phyloP scores from a whole-genome alignment of 2,329 filamentous ascomycete genomes.

The Cladosporium sp. region DNA sequence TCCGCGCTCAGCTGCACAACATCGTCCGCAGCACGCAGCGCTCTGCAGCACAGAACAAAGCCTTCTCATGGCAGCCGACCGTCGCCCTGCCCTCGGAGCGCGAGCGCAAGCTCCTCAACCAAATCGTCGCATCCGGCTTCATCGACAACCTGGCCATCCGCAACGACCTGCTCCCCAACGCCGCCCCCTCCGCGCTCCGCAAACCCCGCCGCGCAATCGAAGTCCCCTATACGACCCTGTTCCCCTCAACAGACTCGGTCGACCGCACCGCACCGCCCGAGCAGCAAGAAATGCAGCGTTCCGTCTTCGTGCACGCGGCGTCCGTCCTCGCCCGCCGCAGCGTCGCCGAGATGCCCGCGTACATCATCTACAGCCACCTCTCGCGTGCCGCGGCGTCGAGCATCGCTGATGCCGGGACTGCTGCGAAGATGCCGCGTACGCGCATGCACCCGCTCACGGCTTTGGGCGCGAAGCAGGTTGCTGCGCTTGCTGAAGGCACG shows the following conservation, averaged over 20 bases:
- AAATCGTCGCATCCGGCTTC: constrained; percentile 87
- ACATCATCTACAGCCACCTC: constrained; percentile 80
- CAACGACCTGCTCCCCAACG: constrained; percentile 62
- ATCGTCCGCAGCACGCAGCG: constrained; percentile 53
- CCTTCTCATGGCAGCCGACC: constrained; percentile 24
- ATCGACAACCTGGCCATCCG: constrained; percentile 92
- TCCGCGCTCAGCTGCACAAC: constrained; percentile 74
- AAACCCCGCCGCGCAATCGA: constrained; percentile 83
- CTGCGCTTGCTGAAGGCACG: constrained; percentile 74
- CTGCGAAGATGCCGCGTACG: constrained; percentile 60
- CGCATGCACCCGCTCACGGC: constrained; percentile 85
- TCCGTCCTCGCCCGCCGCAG: constrained; percentile 66
- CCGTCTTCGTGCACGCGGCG: constrained; percentile 81
- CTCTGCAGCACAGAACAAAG: constrained; percentile 1
- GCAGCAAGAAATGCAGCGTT: constrained; percentile 50
- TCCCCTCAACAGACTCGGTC: constrained; percentile 49
- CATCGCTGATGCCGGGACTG: constrained; percentile 25
- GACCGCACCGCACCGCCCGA: constrained; percentile 24
- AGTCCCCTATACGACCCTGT: constrained; percentile 81
- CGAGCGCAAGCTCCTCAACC: constrained; percentile 70
- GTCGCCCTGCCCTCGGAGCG: constrained; percentile 58
- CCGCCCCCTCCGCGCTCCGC: constrained; percentile 56
- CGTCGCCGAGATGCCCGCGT: constrained; percentile 73
- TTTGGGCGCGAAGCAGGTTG: constrained; percentile 67
- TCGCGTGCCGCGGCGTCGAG: constrained; percentile 57